Conservation (phyloP, 331 rosid genomes). For the Quercus tomentella region DNA sequence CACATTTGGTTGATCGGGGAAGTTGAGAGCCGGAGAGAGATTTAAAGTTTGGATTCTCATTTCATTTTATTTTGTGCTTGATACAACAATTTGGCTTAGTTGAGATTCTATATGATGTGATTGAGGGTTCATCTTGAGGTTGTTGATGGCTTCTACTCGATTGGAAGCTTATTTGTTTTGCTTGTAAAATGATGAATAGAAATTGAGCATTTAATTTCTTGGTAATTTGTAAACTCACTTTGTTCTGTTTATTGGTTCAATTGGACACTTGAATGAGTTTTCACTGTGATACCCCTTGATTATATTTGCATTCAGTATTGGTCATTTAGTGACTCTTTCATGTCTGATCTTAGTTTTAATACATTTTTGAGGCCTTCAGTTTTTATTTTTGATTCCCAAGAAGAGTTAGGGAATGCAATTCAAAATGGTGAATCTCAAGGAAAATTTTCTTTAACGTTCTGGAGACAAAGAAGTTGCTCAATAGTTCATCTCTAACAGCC, state of each 20-base stretch:
- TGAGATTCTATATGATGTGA: neutral
- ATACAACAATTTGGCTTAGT: neutral
- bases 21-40: neutral
- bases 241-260: neutral
- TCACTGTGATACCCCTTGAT: neutral
- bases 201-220: neutral
- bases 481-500: neutral
- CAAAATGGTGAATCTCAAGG: neutral
- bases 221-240: neutral
- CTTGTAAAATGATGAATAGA: neutral
- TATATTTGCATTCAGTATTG: neutral
- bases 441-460: neutral
- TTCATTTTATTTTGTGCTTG: neutral
- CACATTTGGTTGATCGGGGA: neutral
- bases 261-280: neutral
- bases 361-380: neutral
- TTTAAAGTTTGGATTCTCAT: neutral
- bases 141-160: neutral
- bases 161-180: neutral
- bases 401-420: neutral
- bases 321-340: neutral
- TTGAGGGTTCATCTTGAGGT: neutral
- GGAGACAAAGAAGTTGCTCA: neutral
- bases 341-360: neutral
- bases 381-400: neutral